Base-by-base conservation (phyloP, 129 eudicot genomes). In the Flaveria robusta region DNA sequence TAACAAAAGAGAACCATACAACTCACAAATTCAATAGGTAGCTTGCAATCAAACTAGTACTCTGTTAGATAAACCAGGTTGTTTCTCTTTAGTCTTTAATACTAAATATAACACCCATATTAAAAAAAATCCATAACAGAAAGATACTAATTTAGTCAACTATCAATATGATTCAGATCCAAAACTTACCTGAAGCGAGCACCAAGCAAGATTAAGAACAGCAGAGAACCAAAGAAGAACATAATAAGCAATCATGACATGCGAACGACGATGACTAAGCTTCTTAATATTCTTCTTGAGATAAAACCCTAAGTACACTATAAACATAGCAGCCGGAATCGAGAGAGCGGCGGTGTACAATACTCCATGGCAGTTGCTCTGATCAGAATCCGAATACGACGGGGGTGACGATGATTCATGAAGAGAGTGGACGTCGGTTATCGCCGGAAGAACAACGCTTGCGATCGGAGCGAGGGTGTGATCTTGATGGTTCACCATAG, bases 191-290 rank as follows among this genome's bases (percentile, higher is more conserved):
- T 90, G 96, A 80, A 86, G 86, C 71, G 77, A 79, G 68, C 87
- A 82, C 97, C 97, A 91, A 23, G 79, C 85, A n/a, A 91, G 81
- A 69, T 91, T 86, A 64, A 91, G 85, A 55, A 86, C 51, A 59
- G 86, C 86, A 8, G 89, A 74, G 54, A 84, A 2, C 93, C 97
- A 91, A 52, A 91, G 88, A 58, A 91, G 93, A 19, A 79, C 52
- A 73, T 88, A 91, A 77, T 86, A 91, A 46, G 91, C 86, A 41
- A 86, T 79, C 91, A 88, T 91, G 7, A 91, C 89, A 66, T 67
- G 82, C 12, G 91, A 86, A 2, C 90, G 82, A 3, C 89, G 82
- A 71, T 78, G 81, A 51, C 77, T 80, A 23, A 91, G 91, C 77
- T 86, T 91, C 82, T 67, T 84, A 1, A 88, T 16, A 64, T 88